Evolutionary conservation across 176 grass and related monocot species (phyloP), one percentile per base, ranked within the genome.

Genomic region (Oryza longistaminata): DNA sequence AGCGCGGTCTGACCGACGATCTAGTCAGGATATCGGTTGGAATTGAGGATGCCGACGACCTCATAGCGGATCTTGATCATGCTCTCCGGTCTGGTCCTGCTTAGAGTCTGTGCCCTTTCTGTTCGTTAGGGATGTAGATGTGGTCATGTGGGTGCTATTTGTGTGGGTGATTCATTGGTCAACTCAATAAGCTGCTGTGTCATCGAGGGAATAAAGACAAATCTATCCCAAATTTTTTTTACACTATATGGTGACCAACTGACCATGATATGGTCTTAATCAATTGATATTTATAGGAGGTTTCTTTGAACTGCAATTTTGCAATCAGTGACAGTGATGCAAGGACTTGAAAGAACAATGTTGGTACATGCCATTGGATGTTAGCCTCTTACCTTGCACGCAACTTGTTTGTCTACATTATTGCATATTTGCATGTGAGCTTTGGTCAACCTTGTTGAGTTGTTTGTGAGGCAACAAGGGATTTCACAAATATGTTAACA

Each of bases 11-110:
- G 37, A 98, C 96, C 0, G 88, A 98, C 35, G 96, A 98, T 79
- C 90, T 98, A 6, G 88, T 98, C 37, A 84, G 96, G 46, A 92
- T 98, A 70, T 98, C 96, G 1, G 93, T 96, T 1, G 96, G 96
- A 67, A 96, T 98, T 29, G 96, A 98, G 85, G 96, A 94, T 24
- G 86, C 86, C 1, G 90, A 98, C 6, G 96, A 98, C 86, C 88
- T 98, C 73, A 92, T 98, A 66, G 83, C 88, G 5, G 96, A 98
- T 90, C 84, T 98, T 49, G 91, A 94, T 73, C 75, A 81, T 11
- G 96, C 93, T 24, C 91, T 98, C 39, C 72, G 78, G 42, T 85
- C 93, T 0, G 91, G 88, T 0, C 91, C 88, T 3, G 82, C 48
- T 15, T 94, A 92, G 76, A 83, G 25, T 43, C 14, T 40, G 21